Evolutionary conservation across 2,329 filamentous ascomycete genomes (phyloP).

Genomic region (Calonectria pseudoturangicola): DNA sequence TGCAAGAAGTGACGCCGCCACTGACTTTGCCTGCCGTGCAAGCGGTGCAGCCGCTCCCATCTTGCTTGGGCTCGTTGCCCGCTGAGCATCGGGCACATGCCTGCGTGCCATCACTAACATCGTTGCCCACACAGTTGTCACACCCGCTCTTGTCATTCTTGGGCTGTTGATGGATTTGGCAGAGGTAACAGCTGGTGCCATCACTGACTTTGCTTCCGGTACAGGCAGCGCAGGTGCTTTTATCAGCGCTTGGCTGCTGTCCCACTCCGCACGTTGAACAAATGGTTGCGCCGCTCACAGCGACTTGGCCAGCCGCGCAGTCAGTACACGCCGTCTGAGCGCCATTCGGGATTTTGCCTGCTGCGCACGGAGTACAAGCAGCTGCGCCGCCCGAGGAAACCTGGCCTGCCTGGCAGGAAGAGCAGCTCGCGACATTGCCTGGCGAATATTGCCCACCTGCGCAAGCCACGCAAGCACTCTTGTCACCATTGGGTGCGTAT

Average conservation of each 20-base stretch:
- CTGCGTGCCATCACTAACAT: neutral
- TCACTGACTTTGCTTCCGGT: neutral
- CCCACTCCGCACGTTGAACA: neutral
- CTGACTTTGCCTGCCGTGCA: neutral
- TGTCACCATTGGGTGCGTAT: neutral
- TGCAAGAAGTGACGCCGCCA: neutral
- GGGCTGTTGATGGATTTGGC: neutral
- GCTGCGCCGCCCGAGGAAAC: neutral
- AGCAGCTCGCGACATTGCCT: neutral
- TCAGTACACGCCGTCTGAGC: neutral
- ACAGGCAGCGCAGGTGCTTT: neutral
- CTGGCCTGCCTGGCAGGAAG: neutral
- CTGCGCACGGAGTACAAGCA: neutral
- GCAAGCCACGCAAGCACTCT: neutral
- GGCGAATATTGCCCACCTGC: neutral
- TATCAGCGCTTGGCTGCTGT: neutral
- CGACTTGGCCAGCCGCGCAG: neutral
- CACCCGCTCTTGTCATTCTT: neutral
- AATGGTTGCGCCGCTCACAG: neutral
- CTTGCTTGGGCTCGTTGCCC: neutral
- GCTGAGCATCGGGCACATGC: neutral
- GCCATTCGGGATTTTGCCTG: neutral
- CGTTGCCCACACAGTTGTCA: neutral
- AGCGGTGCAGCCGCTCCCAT: neutral
- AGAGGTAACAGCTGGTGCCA: neutral